phyloP scores from a whole-genome alignment of 2,329 filamentous ascomycete genomes.

The Phialocephala subalpina region DNA sequence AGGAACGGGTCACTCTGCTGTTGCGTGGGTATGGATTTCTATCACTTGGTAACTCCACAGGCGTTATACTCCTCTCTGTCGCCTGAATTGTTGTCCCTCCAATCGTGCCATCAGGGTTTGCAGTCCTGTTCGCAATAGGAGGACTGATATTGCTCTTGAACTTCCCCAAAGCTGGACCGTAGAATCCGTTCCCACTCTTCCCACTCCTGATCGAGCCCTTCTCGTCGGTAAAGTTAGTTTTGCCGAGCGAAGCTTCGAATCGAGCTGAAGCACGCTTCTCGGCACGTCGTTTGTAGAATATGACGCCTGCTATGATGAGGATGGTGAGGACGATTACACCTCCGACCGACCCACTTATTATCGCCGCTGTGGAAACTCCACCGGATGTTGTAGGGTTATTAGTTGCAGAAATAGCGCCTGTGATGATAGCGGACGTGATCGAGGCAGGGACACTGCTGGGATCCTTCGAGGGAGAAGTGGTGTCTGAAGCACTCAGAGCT shows the following conservation, averaged over 20 bases:
- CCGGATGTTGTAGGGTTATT: not conserved
- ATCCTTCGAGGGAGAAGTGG: not conserved
- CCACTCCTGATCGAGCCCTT: not conserved
- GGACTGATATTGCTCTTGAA: not conserved
- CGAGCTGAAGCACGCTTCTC: not conserved
- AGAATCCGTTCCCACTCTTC: not conserved
- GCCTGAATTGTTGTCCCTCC: too few relatives aligned
- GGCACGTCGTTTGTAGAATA: not conserved
- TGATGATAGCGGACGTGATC: not conserved
- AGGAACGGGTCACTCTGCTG: too few relatives aligned
- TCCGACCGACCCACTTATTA: not conserved
- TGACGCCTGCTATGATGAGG: not conserved
- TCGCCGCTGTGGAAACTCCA: not conserved
- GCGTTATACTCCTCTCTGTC: not conserved
- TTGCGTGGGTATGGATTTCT: not conserved
- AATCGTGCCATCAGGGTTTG: not conserved
- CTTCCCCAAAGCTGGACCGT: not conserved
- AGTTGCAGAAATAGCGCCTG: not conserved
- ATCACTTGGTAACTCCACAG: not conserved
- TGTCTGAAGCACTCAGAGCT: not conserved
- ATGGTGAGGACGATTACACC: not conserved
- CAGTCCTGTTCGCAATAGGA: not conserved
- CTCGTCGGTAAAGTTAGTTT: not conserved
- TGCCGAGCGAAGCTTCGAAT: not conserved
- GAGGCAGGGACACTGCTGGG: not conserved